Percentiles rank a stretch among this genome's conserved stretches.
Evolutionary conservation across 1,284 basidiomycete genomes (phyloP).

Genomic region (Volvariella surrecta): DNA sequence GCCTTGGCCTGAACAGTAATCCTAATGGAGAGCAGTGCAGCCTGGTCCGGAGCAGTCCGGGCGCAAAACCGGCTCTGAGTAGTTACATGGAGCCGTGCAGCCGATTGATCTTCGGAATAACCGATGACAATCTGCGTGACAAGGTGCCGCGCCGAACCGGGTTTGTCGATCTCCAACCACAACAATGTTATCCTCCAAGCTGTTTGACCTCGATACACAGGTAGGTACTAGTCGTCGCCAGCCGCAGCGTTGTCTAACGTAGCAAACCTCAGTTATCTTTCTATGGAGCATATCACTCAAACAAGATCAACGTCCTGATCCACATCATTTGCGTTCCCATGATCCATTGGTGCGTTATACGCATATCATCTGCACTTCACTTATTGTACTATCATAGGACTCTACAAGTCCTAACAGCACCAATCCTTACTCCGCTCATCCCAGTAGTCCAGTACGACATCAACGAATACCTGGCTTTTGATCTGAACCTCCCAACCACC

Average conservation of each 20-base stretch:
- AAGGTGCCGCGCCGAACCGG: too few species aligned
- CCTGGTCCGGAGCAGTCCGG: too few species aligned
- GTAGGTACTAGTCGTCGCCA: constrained; percentile 19
- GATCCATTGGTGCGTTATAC: constrained; percentile 60
- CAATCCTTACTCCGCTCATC: constrained; percentile 43
- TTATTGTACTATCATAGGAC: constrained; percentile 41
- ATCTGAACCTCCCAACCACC: constrained; percentile 57
- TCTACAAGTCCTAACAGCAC: constrained; percentile 45
- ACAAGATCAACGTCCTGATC: constrained; percentile 71
- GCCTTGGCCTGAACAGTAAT: too few species aligned
- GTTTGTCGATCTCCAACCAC: too few species aligned
- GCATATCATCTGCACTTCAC: constrained; percentile 3
- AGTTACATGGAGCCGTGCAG: too few species aligned
- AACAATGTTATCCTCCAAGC: constrained; percentile 12
- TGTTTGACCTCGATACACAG: constrained; percentile 54
- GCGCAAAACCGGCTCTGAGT: too few species aligned
- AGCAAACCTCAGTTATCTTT: constrained; percentile 57
- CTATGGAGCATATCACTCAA: constrained; percentile 84
- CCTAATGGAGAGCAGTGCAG: too few species aligned
- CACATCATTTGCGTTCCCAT: constrained; percentile 80
- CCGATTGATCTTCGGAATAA: too few species aligned
- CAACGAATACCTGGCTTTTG: constrained; percentile 61
- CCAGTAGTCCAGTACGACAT: constrained; percentile 43
- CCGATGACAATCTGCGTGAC: too few species aligned
- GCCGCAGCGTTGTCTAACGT: neutral